Evolutionary conservation across 768 basidiomycete genomes (phyloP), one percentile per base, ranked within the genome.

Genomic region (Naganishia onofrii): DNA sequence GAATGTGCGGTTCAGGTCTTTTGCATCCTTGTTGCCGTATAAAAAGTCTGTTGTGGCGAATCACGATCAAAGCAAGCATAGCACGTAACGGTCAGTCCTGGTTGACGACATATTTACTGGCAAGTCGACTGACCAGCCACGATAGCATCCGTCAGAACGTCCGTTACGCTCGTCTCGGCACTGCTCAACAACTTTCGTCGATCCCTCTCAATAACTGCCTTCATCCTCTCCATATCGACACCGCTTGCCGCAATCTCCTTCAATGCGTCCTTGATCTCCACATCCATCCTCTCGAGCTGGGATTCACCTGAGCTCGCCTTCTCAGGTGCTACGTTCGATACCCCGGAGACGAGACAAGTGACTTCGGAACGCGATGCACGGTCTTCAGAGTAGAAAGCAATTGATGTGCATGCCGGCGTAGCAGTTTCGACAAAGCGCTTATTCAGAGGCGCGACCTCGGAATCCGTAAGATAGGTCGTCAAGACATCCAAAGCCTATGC

Each of bases 341-440:
- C 88, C 17, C 92, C 92, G 26, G 89, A 88, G 57, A 92, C 82
- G 77, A 90, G 92, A 48, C 94, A 84, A 4, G 88, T 85, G 54
- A 98, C 79, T 77, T 90, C 88, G 46, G 88, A 85, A 57, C 85
- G 84, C 19, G 88, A 89, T 2, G 90, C 88, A 19, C 92, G 85
- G 42, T 86, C 85, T 48, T 90, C 88, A 75, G 92, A 88, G 70
- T 86, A 86, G 74, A 97, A 90, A 75, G 89, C 90, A 76, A 99
- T 90, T 71, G 92, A 74, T 2, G 82, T 83, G 69, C 93, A 96
- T 63, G 91, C 85, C 0, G 96, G 96, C 57, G 88, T 87, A 73
- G 93, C 88, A 64, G 89, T 90, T 81, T 99, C 96, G 51, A 98
- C 85, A 72, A 90, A 96, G 80, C 93, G 91, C 81, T 94, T 96